Conservation (phyloP, 2,329 filamentous ascomycete genomes). For the Ophiostoma tasmaniense region DNA sequence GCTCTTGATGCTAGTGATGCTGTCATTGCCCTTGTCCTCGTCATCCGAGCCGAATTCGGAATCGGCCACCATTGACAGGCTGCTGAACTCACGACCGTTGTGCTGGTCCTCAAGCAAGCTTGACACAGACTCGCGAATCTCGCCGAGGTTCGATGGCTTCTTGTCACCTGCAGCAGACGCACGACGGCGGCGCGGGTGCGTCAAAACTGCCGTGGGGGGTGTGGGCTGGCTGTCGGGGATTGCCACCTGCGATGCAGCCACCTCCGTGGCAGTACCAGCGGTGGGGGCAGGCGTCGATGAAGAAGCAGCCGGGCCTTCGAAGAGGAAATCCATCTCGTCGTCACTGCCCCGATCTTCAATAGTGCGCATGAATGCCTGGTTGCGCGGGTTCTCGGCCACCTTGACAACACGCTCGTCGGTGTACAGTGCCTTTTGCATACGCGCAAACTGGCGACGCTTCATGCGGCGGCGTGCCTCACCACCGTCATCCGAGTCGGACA, state of each 20-base stretch:
- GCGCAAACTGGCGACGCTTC: slow-evolving; percentile 81
- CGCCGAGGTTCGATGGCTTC: slow-evolving; percentile 66
- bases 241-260: background rate
- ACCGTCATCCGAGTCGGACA: slow-evolving; percentile 87
- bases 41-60: slow-evolving; percentile 36
- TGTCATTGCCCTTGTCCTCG: slow-evolving; percentile 43
- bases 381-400: slow-evolving; percentile 81
- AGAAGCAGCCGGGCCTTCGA: slow-evolving; percentile 26
- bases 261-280: slow-evolving; percentile 26
- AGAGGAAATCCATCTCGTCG: slow-evolving; percentile 67
- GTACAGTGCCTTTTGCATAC: slow-evolving; percentile 82
- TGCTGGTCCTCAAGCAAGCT: slow-evolving; percentile 66
- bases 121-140: slow-evolving; percentile 76
- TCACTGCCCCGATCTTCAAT: slow-evolving; percentile 75
- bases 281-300: background rate
- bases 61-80: slow-evolving; percentile 39
- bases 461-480: slow-evolving; percentile 66
- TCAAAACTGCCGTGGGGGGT: background rate
- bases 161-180: slow-evolving; percentile 44
- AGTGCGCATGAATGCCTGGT: slow-evolving; percentile 79
- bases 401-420: slow-evolving; percentile 84
- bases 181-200: slow-evolving; percentile 38
- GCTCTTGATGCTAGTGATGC: slow-evolving; percentile 33
- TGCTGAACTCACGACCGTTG: slow-evolving; percentile 29
- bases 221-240: slow-evolving; percentile 20